Evolutionary conservation across 2,329 filamentous ascomycete genomes (phyloP), one percentile per base, ranked within the genome.

Genomic region (Coleophoma eucalyptorum): DNA sequence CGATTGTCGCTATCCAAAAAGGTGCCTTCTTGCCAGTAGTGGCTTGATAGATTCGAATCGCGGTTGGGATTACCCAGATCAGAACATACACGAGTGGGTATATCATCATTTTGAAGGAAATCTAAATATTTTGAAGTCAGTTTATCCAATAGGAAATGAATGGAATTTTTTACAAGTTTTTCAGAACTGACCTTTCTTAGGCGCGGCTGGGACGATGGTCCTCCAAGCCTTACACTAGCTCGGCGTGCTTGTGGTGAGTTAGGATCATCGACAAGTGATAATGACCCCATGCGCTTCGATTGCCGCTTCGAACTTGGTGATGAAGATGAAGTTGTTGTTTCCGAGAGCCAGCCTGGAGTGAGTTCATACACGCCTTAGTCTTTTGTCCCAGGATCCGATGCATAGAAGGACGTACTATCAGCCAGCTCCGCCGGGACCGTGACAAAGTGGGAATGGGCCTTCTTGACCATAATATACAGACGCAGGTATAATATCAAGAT

Each of bases 41-140:
- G 12, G 64, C 60, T 48, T 74, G 71, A 44, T 72, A 73, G 18
- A 73, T 69, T 12, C 70, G 61, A 45, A 73, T 67, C 0, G 58
- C 51, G 0, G 71, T 73, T 0, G 71, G 71, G 34, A 72, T 65
- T 1, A 65, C 65, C 71, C 71, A 74, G 31, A 73, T 65, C 3
- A 70, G 50, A 54, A 69, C 69, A 54, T 73, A 74, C 1, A 69
- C 65, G 1, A 72, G 52, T 3, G 71, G 71, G 50, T 74, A 74
- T 16, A 65, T 56, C 58, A 73, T 66, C 70, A 74, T 72, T 40
- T 69, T 65, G 31, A 69, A 67, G 1, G 70, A 70, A 38, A 71
- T 64, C 66, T 70, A 21, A 15, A 21, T 31, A 7, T 15, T 51
- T 18, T 56, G 46, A 11, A 54, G 54, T 19, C 42, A 43, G 12